phyloP scores from a whole-genome alignment of 164 flowering plant species.

The Malania oleifera region DNA sequence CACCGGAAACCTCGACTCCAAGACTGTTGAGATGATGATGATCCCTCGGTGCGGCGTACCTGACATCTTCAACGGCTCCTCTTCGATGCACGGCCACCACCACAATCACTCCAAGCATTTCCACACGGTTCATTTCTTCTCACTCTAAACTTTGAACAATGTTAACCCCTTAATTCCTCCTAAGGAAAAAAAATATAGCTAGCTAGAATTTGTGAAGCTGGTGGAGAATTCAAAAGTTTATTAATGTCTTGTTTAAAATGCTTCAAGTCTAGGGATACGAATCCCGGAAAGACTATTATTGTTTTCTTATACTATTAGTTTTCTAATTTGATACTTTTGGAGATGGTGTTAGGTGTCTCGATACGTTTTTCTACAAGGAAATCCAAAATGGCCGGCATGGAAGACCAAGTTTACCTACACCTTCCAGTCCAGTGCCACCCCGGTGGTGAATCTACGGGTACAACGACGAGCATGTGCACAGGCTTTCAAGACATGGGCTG shows the following conservation, averaged over 20 bases:
- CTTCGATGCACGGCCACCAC: not conserved
- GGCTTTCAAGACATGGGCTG: slow-evolving; percentile 21
- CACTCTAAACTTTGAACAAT: not conserved
- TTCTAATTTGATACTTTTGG: no score
- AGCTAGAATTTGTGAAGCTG: no score
- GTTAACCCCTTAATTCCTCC: no score
- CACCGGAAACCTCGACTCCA: slow-evolving; percentile 29
- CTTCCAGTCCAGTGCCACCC: slow-evolving; percentile 7
- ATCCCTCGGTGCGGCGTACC: slow-evolving; percentile 36
- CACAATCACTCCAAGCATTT: no score
- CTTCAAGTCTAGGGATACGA: no score
- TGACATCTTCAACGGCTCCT: slow-evolving; percentile 18
- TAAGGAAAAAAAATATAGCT: no score
- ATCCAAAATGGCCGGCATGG: slow-evolving; percentile 22
- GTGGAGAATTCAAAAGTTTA: no score
- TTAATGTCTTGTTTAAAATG: no score
- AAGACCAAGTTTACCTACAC: slow-evolving; percentile 21
- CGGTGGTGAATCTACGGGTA: not conserved
- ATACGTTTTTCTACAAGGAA: slow-evolving; percentile 12
- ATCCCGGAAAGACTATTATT: no score
- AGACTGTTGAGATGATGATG: slow-evolving; percentile 20
- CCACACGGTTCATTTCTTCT: no score
- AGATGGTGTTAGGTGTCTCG: no score
- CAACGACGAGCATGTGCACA: not conserved
- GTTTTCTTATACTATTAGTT: no score